Conservation (phyloP, 83 land plant species). For the Picea abies region DNA sequence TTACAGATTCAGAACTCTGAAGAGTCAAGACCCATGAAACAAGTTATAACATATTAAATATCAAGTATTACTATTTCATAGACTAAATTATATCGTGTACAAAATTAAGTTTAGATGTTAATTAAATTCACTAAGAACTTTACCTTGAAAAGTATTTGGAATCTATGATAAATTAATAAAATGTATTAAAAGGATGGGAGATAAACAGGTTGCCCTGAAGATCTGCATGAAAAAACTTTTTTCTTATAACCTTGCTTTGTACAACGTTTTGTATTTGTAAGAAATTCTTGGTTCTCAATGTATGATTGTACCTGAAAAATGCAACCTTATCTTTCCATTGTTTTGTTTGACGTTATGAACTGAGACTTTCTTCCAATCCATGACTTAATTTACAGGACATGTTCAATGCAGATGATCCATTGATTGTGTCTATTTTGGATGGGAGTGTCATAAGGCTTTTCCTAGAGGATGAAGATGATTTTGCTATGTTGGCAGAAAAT, state of each 20-base stretch:
- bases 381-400: constrained; percentile 17
- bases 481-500: constrained; percentile 88
- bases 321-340: not conserved
- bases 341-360: constrained; percentile 12
- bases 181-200: not conserved
- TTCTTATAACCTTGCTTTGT: not conserved
- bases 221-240: not conserved
- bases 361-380: constrained; percentile 16
- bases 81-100: not conserved
- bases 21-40: not conserved
- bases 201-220: not conserved
- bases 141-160: not conserved
- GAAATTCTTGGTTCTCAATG: not conserved
- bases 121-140: not conserved
- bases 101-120: not conserved
- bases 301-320: not conserved
- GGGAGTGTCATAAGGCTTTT: constrained; percentile 49
- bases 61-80: not conserved
- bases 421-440: constrained; percentile 70
- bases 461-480: constrained; percentile 88
- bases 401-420: constrained; percentile 57
- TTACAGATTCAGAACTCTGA: not conserved
- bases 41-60: not conserved
- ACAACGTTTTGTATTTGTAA: not conserved
- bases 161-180: not conserved